Base-by-base conservation (phyloP, 306 rosid species). In the Prunus mira region DNA sequence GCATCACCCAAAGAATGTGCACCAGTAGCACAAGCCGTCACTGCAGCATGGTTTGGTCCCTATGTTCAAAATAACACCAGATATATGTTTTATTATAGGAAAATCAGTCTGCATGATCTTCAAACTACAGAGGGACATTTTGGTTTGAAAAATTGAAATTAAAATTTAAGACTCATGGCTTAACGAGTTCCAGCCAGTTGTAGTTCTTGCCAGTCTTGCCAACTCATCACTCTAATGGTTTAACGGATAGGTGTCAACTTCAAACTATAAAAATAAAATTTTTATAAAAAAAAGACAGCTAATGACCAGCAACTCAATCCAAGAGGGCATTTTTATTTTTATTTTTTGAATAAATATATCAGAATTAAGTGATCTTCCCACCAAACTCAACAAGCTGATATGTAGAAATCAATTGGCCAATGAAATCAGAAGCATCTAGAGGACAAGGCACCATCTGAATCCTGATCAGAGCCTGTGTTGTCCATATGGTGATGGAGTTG, bases 41-140 rank as follows among this genome's bases (percentile, higher is more conserved):
- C 98, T 71, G 96, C 96, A 9, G 96, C 93, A 83, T 90, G 97
- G 82, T 90, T 92, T 80, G 97, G 97, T 58, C 96, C 96, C 98
- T 95, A 72, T 49, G 58, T 25, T 45, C n/a, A 73, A 64, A 71
- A 24, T 43, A 43, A 58, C 41, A 74, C 71, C 73, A 76, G 20
- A 80, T 25, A 2, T 30, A 80, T 8, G 56, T 2, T 47, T 73
- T 70, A 65, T 65, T 51, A 66, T 14, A 17, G n/a, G 14, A 72
- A 38, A 72, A 54, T n/a, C 9, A 34, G 19, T n/a, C 12, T 13
- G 17, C 17, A 57, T 3, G 24, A 46, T 58, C 74, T 51, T 50
- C 50, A 61, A 51, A 45, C 41, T 25, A 66, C 64, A 57, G 25
- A 30, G 55, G 64, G 78, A 71, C 72, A 71, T 51, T 56, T 46